Base-by-base conservation (phyloP, 1,139 yeast genomes). In the Kurtzmaniella natalensis region DNA sequence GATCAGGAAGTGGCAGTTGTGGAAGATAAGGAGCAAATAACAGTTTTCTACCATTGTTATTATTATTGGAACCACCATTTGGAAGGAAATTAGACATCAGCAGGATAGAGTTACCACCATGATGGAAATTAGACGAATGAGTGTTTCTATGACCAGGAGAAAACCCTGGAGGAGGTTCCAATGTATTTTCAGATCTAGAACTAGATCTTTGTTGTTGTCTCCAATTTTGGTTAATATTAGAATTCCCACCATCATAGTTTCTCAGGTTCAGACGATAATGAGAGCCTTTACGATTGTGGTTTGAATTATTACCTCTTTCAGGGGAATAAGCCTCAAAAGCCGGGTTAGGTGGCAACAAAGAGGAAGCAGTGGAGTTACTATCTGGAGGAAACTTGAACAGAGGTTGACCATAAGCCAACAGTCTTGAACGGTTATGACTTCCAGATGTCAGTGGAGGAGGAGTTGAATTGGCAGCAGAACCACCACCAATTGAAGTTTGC, bases 1-100 rank as follows among this genome's bases (percentile, higher is more conserved):
- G 70, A 20, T 82, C 94, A 1, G 98, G 97, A 36, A 92, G 76
- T 2, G 94, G 81, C 3, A 89, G 84, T 52, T 92, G 98, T 3
- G 97, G 96, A 39, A 92, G 71, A 53, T 92, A 92, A 5, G 98
- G 98, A 19, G 96, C 95, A 63, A 92, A 92, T 37, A 92, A 72
- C 0, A 96, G 85, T 53, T 89, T 92, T 48, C 98, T 77, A 14
- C 70, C 68, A 37, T 64, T 64, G 35, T 51, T 48, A 27, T 61
- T 62, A 35, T 51, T 47, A 14, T 42, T 43, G 16, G 40, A 41
- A 22, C 46, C 45, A 16, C 42, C 43, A 36, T 46, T 47, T 3
- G 69, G 69, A 44, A 61, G 44, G 41, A 68, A 66, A 33, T 61
- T 69, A 3, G 67, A 57, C 40, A 69, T 52, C 2, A 89, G 81